Evolutionary conservation across 225 moss, liverwort and hornwort genomes (phyloP), one percentile per base, ranked within the genome.

Genomic region (Marchantia polymorpha): DNA sequence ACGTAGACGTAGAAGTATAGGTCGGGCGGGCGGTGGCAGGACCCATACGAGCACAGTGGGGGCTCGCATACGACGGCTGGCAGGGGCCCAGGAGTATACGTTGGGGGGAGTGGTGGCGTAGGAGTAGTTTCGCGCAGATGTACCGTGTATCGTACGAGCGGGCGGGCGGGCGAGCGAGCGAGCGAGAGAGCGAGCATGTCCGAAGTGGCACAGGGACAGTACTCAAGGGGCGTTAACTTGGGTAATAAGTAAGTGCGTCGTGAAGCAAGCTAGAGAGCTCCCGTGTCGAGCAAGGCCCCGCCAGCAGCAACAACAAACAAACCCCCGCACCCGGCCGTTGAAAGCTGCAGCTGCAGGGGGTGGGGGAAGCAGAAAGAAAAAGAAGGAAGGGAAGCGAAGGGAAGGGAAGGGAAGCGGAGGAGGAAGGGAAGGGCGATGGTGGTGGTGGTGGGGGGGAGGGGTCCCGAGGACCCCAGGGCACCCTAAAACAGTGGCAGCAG

Each of bases 401-500:
- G 66, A 12, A 29, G 7, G 22, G 66, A 30, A 29, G 25, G 10
- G 10, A 15, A 67, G n/a, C 4, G 66, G 30, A 64, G 20, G n/a
- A 56, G 19, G 56, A 6, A 8, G 9, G 19, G 56, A 13, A 19
- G 19, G 56, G 56, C 13, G 56, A 56, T 13, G 56, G 56, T 12
- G 56, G 39, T 1, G 56, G 56, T 2, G 56, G 9, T 13, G 56
- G 56, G 0, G 56, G 39, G 39, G 39, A 39, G 39, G 39, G 39
- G 39, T 39, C 39, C 39, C 39, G 39, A 39, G 39, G 39, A 39
- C 39, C 39, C 5, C 39, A 14, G 31, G 30, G 67, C 67, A 67
- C 67, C 67, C 67, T 67, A 67, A 67, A 67, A 39, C 15, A 67
- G 20, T 64, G 25, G 64, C 67, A 67, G 67, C 67, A 67, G 67